Percentiles rank a stretch among this genome's conserved stretches.
phyloP scores from a whole-genome alignment of 768 basidiomycete species.

The Dioszegia hungarica region DNA sequence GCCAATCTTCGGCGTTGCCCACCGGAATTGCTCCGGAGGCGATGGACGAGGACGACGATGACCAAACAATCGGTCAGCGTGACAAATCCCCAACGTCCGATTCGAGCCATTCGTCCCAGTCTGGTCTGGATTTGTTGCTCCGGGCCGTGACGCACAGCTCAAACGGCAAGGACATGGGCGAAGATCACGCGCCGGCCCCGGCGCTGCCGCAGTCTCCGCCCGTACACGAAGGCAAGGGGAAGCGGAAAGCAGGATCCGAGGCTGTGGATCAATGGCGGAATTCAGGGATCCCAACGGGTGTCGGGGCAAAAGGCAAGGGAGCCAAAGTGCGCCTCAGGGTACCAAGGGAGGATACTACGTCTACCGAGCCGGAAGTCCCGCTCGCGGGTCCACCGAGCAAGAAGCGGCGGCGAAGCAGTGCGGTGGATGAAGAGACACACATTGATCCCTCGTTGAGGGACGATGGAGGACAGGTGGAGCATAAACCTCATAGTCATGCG shows the following conservation, averaged over 20 bases:
- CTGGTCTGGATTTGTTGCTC: constrained; percentile 35
- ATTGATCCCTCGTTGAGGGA: neutral
- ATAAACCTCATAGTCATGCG: no score
- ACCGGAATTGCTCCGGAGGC: neutral
- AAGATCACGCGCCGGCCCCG: neutral
- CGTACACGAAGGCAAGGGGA: constrained; percentile 28
- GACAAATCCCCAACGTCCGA: constrained; percentile 29
- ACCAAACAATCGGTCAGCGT: constrained; percentile 37
- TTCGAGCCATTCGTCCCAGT: constrained; percentile 29
- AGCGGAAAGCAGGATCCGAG: constrained; percentile 40
- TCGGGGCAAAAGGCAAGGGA: neutral
- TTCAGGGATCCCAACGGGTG: constrained; percentile 28
- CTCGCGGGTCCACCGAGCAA: neutral
- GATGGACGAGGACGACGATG: constrained; percentile 40
- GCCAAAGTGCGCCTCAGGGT: neutral
- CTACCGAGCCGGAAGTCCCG: neutral
- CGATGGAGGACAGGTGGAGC: no score
- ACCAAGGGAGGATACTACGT: neutral
- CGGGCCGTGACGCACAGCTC: constrained; percentile 17
- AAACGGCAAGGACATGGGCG: neutral
- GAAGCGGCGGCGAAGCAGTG: constrained; percentile 3
- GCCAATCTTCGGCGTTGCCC: constrained; percentile 19
- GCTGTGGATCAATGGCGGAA: constrained; percentile 40
- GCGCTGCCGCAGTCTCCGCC: neutral
- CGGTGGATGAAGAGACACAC: neutral